Percentiles rank a stretch among this genome's conserved stretches.
Evolutionary conservation across 2,329 filamentous ascomycete species (phyloP).

Genomic region (Byssochlamys sp.): DNA sequence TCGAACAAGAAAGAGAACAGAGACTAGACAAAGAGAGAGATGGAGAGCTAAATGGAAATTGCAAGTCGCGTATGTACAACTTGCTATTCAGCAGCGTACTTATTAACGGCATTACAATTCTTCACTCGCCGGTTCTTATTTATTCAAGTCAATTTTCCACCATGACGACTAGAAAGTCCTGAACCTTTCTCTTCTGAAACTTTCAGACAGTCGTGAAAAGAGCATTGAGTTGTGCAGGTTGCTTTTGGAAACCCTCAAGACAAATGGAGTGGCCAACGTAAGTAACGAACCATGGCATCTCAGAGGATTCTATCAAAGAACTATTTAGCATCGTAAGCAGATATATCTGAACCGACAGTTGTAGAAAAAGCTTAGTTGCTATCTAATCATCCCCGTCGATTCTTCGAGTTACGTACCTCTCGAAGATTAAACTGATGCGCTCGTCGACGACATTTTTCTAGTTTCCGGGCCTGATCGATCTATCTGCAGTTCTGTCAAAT

Average conservation of each 20-base stretch:
- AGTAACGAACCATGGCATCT: constrained; percentile 6
- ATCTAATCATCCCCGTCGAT: constrained; percentile 5
- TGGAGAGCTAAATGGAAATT: too few relatives aligned
- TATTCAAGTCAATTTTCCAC: neutral
- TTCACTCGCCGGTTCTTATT: too few relatives aligned
- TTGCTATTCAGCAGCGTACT: too few relatives aligned
- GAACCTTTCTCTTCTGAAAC: neutral
- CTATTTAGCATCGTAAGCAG: constrained; percentile 2
- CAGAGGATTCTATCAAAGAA: neutral
- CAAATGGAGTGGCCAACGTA: constrained; percentile 2
- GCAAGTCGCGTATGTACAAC: too few relatives aligned
- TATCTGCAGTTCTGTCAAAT: neutral
- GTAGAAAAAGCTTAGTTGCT: neutral
- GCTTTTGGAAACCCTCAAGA: neutral
- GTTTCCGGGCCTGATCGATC: neutral
- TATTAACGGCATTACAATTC: too few relatives aligned
- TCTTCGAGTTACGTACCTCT: constrained; percentile 18
- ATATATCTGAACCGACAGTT: neutral
- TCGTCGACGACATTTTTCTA: constrained; percentile 1
- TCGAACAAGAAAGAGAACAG: too few relatives aligned
- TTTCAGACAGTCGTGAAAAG: neutral
- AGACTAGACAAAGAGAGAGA: too few relatives aligned
- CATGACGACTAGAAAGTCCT: neutral
- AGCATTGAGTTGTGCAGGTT: neutral
- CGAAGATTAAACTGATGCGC: constrained; percentile 18